Base-by-base conservation (phyloP, 129 eudicot species). In the Chrysanthemum lavandulifolium region DNA sequence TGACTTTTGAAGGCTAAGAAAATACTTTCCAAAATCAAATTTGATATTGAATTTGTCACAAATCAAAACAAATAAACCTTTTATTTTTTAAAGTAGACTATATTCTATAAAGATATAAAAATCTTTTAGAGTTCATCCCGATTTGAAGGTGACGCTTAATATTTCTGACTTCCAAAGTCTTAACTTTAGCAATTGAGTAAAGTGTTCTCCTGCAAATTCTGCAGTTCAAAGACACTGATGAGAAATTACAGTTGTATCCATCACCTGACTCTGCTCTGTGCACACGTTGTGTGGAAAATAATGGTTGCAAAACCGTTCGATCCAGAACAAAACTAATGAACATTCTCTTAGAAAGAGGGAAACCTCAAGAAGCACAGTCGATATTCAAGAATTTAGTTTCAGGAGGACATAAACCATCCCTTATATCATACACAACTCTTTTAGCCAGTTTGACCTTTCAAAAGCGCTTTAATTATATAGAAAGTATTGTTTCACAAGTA, bases 341-440 rank as follows among this genome's bases (percentile, higher is more conserved):
- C 74, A 81, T 73, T 49, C 80, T 77, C 40, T 27, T 83, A 12
- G 82, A 83, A 64, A 78, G 74, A 49, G 82, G 86, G 65, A 78
- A 81, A 55, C 82, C 91, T 11, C 78, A 83, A 64, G 88, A 86
- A 23, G 86, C 84, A 23, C 78, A 27, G n/a, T 61, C 66, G 2
- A 65, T 81, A 56, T 86, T 86, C 71, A 68, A 83, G 49, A 83
- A 63, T 73, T 73, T 86, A 72, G 70, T 81, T 10, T 61, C 68
- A 74, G 84, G 66, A 54, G 91, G 91, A 49, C 91, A 86, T 63
- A 81, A 25, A 58, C 91, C 91, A 53, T 81, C 88, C 45, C 78
- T 86, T 13, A 71, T 83, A 71, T 76, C 91, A 59, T 86, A 86
- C 82, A 86, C 86, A 5, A 83, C 84, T 52, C 78, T 86, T 11